Evolutionary conservation across 176 grass and related monocot species (phyloP).

Genomic region (Raddia guianensis): DNA sequence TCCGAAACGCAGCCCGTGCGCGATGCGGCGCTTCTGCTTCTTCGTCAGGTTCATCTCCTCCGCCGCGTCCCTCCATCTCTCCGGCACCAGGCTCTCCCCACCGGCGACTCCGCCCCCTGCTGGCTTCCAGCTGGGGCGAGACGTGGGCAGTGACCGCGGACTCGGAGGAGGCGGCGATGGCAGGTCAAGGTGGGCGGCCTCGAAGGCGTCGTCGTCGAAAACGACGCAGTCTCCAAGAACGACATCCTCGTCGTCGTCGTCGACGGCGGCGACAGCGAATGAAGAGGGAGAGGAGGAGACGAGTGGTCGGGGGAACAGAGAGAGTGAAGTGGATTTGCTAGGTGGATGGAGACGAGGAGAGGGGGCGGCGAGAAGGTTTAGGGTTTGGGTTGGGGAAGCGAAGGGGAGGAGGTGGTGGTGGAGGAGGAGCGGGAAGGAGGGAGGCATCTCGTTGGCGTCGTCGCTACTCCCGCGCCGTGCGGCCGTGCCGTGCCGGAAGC

Average conservation of each 20-base stretch:
- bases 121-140: constrained; percentile 22
- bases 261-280: constrained; percentile 27
- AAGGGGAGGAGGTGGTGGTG: constrained; percentile 4
- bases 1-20: constrained; percentile 74
- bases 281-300: constrained; percentile 7
- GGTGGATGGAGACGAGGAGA: constrained; percentile 25
- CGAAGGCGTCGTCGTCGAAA: constrained; percentile 94
- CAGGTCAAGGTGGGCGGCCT: constrained; percentile 44
- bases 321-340: constrained; percentile 29
- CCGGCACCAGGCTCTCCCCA: constrained; percentile 65
- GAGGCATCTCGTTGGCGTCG: constrained; percentile 29
- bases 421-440: constrained; percentile 24
- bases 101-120: neutral
- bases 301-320: neutral
- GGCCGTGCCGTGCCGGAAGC: constrained; percentile 28
- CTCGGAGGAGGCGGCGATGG: neutral
- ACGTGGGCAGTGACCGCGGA: neutral
- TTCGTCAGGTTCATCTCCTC: constrained; percentile 94
- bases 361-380: constrained; percentile 18
- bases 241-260: constrained; percentile 55
- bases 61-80: constrained; percentile 70
- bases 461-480: neutral
- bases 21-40: constrained; percentile 91
- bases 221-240: constrained; percentile 91
- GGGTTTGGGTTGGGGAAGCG: constrained; percentile 32